phyloP scores from a whole-genome alignment of 768 basidiomycete species.

The Boletus vinaceobasis region DNA sequence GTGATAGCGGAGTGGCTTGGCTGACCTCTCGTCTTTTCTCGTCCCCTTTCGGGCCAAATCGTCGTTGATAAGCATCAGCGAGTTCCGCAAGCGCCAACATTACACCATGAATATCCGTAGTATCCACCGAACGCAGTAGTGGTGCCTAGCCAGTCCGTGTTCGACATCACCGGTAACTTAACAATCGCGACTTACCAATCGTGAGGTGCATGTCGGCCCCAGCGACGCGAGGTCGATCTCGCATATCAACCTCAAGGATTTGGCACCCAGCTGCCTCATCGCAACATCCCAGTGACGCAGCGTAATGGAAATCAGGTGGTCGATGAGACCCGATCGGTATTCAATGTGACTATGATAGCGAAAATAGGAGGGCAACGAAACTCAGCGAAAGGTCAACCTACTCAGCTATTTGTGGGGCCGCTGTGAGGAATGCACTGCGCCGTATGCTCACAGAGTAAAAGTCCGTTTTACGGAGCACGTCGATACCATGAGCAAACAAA shows the following conservation, averaged over 20 bases:
- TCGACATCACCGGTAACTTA: slow-evolving; percentile 12
- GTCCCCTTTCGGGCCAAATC: slow-evolving; percentile 33
- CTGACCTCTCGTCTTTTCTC: slow-evolving; percentile 44
- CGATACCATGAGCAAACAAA: slow-evolving; percentile 91
- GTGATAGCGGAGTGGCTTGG: neutral
- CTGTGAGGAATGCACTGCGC: slow-evolving; percentile 77
- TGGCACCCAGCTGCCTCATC: slow-evolving; percentile 75
- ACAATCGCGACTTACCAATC: slow-evolving; percentile 48
- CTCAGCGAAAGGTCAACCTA: slow-evolving; percentile 40
- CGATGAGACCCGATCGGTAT: slow-evolving; percentile 66
- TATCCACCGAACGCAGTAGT: slow-evolving; percentile 62
- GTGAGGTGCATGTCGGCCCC: slow-evolving; percentile 45
- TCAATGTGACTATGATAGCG: slow-evolving; percentile 59
- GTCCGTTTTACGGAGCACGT: slow-evolving; percentile 87
- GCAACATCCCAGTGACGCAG: slow-evolving; percentile 86
- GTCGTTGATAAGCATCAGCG: slow-evolving; percentile 50
- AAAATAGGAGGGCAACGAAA: slow-evolving; percentile 3
- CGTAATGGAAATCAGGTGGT: slow-evolving; percentile 71
- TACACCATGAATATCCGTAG: slow-evolving; percentile 74
- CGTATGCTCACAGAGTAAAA: slow-evolving; percentile 91
- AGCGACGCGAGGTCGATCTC: slow-evolving; percentile 52
- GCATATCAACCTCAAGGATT: slow-evolving; percentile 70
- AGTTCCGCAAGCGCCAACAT: slow-evolving; percentile 74
- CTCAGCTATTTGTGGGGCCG: slow-evolving; percentile 86
- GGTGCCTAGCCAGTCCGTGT: slow-evolving; percentile 38